Evolutionary conservation across 345 rosid species (phyloP), one percentile per base, ranked within the genome.

Genomic region (Dipteronia sinensis): DNA sequence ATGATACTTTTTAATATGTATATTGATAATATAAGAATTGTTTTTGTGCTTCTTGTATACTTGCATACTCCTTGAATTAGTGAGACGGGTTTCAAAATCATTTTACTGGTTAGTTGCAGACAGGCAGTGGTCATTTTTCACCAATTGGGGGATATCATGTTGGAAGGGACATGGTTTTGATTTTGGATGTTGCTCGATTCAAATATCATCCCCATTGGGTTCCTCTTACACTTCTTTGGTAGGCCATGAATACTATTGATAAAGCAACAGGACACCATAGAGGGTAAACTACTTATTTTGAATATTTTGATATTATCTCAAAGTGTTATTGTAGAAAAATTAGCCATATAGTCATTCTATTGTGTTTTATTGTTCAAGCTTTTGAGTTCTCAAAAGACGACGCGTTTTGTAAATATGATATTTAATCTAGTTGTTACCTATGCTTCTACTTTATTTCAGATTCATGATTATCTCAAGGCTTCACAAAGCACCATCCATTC

Each of bases 151-250:
- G 87, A 34, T 85, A 82, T 76, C 87, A 85, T 80, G 68, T 74
- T 20, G 80, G 80, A 74, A 65, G 27, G 10, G 83, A 80, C 25
- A 85, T 85, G 87, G 85, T 61, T 74, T 80, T 85, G 17, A 77
- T 82, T 68, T 76, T 82, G 78, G 87, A 85, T 72, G 87, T 85
- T 68, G 85, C 85, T 31, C 80, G 83, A n/a, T 85, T 85, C 65
- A 85, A 82, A 65, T 85, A 85, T 61, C 85, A 83, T 27, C 83
- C 85, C 6, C 87, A 85, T 6, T 85, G 87, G 85, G 83, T 85
- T 75, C 87, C 87, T n/a, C 83, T 82, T 56, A 34, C 77, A 10
- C 85, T 82, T 72, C 87, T 85, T 63, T 85, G 85, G 85, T 80
- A 82, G 46, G 87, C 83, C 69, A 80, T 85, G 87, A 55, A 80